Conservation (phyloP, 495 filamentous ascomycete genomes). For the Daldinia loculata region DNA sequence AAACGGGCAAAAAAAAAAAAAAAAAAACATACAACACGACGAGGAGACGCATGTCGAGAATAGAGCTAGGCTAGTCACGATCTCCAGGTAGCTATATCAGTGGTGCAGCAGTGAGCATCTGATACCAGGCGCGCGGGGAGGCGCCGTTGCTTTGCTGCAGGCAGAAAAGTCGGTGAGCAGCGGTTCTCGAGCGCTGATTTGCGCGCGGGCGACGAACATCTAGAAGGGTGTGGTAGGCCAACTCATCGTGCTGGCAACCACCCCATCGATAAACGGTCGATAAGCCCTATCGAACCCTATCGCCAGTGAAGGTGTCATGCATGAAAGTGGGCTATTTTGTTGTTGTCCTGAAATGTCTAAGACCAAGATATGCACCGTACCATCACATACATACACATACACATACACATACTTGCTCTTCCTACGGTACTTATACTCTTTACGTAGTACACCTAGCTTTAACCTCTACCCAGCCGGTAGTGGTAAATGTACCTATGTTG, state of each 20-base stretch:
- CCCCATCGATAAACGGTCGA: slow-evolving; percentile 36
- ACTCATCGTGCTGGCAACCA: slow-evolving; percentile 40
- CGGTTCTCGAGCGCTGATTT: slow-evolving; percentile 37
- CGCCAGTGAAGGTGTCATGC: slow-evolving; percentile 41
- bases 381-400: slow-evolving; percentile 22
- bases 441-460: neutral
- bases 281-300: slow-evolving; percentile 37
- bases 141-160: slow-evolving; percentile 31
- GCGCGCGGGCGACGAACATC: slow-evolving; percentile 33
- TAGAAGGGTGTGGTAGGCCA: slow-evolving; percentile 43
- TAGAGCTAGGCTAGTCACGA: slow-evolving; percentile 7
- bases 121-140: slow-evolving; percentile 40
- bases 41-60: neutral
- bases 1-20: neutral
- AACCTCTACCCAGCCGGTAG: neutral
- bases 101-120: slow-evolving; percentile 32
- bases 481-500: neutral
- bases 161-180: slow-evolving; percentile 40
- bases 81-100: slow-evolving; percentile 4
- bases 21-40: neutral
- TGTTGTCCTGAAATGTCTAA: slow-evolving; percentile 39
- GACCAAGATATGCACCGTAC: slow-evolving; percentile 28
- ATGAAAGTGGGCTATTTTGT: slow-evolving; percentile 34
- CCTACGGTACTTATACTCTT: neutral
- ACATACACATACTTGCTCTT: slow-evolving; percentile 1